Base-by-base conservation (phyloP, 1,139 yeast genomes). In the Scheffersomyces titani region DNA sequence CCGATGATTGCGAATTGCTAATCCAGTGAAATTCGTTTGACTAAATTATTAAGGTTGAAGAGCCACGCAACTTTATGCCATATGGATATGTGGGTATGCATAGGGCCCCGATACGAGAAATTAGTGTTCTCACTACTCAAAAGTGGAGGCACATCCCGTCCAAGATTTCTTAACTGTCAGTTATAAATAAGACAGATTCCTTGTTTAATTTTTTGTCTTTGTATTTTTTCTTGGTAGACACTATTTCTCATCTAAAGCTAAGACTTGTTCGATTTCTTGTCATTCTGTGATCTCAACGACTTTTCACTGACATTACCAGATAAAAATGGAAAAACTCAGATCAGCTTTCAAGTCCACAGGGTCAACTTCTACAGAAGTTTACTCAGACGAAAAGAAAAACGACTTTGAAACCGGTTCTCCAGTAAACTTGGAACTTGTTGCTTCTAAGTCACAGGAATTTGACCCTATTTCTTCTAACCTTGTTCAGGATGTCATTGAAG, bases 281-380 rank as follows among this genome's bases (percentile, higher is more conserved):
- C 4, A 2, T 16, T 16, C 16, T 30, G 7, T 30, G 40, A 11
- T 30, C 13, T 30, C 40, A 30, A 7, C 40, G 2, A 30, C 2
- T 19, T 46, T 19, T 3, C 5, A 6, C 19, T 19, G 24, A 13
- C 49, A 19, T 19, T 19, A 46, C 24, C 19, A 6, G n/a, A 46
- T n/a, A 19, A 46, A 46, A 46, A 68, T 68, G 71, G 69, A 67
- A 22, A 68, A 63, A 55, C 62, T 67, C 49, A 68, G 55, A 58
- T 44, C 56, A 44, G 44, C 62, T 6, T 59, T 68, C 44, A 53
- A 46, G 49, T 22, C 49, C 16, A n/a, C 20, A 6, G 49, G 59
- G 87, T 83, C 64, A 73, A 83, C 54, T 87, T n/a, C 30, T 24
- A 24, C 30, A 7, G 48, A 46, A 13, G 48, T 46, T n/a, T 46